Conservation (phyloP, 164 flowering plant genomes). For the Brasenia schreberi region DNA sequence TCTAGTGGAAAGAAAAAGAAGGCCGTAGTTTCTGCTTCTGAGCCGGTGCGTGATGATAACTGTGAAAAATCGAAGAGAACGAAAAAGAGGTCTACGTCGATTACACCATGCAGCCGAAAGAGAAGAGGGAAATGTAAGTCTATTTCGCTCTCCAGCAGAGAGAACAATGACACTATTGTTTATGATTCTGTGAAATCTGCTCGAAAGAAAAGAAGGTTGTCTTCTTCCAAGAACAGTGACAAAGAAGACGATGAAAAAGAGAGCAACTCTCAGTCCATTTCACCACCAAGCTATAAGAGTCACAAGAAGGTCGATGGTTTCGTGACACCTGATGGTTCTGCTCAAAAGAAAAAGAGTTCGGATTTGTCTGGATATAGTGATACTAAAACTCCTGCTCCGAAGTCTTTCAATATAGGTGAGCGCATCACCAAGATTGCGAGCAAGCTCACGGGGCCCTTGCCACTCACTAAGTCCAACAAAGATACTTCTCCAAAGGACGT, state of each 20-base stretch:
- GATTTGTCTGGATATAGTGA: constrained; percentile 2
- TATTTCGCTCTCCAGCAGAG: background rate
- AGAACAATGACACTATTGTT: background rate
- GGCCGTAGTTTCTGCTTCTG: background rate
- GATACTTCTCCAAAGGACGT: constrained; percentile 2
- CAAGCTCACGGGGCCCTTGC: constrained; percentile 35
- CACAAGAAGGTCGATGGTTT: background rate
- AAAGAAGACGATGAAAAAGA: constrained; percentile 5
- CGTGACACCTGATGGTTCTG: constrained; percentile 9
- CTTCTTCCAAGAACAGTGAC: background rate
- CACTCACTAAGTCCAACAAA: constrained; percentile 14
- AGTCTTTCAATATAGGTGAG: constrained; percentile 51
- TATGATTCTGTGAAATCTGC: background rate
- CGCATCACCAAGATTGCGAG: constrained; percentile 60
- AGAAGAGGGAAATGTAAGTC: background rate
- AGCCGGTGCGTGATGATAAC: background rate
- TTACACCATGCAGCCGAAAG: background rate
- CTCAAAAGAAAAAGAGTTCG: constrained; percentile 6
- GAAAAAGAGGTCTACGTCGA: too few species aligned
- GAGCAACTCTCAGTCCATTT: constrained; percentile 7
- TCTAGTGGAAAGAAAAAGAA: background rate
- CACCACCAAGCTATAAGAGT: constrained; percentile 8
- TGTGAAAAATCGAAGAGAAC: background rate
- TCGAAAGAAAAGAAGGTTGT: background rate
- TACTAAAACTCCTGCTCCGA: constrained; percentile 2